A percentile compares a stretch with the other conserved stretches of the same genome.
Evolutionary conservation across 1,139 yeast genomes (phyloP).

Genomic region (Zygoascus sp.): DNA sequence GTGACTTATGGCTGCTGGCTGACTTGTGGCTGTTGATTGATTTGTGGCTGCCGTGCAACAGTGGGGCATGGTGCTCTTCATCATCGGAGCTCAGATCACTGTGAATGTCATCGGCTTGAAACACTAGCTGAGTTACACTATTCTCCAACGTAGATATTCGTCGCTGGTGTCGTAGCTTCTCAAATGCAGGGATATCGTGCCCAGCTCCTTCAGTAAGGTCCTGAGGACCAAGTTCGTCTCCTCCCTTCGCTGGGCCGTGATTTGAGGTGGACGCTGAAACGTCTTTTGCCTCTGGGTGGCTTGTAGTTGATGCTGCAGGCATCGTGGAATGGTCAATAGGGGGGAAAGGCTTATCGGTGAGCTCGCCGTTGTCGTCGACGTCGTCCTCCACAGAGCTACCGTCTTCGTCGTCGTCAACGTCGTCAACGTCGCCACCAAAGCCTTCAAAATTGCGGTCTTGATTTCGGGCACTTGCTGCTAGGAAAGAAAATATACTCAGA

Average conservation of each 20-base stretch:
- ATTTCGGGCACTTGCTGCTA: conserved; percentile 25
- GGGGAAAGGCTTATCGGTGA: neutral
- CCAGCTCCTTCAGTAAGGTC: no score
- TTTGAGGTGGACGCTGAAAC: no score
- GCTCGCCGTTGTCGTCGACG: conserved; percentile 12
- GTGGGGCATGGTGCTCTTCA: neutral
- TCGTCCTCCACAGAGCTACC: conserved; percentile 23
- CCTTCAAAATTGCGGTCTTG: conserved; percentile 24
- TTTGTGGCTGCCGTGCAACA: neutral
- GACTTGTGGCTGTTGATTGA: neutral
- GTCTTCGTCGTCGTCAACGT: conserved; percentile 26
- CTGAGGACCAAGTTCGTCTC: no score
- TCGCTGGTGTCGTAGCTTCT: neutral
- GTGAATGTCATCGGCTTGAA: conserved; percentile 1
- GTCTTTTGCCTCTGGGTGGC: no score
- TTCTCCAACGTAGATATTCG: conserved; percentile 3
- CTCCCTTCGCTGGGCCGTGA: no score
- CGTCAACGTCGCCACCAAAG: conserved; percentile 27
- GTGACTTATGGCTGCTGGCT: neutral
- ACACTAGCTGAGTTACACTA: conserved; percentile 4
- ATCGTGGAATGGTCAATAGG: neutral
- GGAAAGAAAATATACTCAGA: conserved; percentile 21
- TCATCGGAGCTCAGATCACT: conserved; percentile 5
- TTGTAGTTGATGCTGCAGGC: no score
- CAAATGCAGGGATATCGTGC: no score